Base-by-base conservation (phyloP, 1,284 basidiomycete species). In the Microbotryomycetes sp. region DNA sequence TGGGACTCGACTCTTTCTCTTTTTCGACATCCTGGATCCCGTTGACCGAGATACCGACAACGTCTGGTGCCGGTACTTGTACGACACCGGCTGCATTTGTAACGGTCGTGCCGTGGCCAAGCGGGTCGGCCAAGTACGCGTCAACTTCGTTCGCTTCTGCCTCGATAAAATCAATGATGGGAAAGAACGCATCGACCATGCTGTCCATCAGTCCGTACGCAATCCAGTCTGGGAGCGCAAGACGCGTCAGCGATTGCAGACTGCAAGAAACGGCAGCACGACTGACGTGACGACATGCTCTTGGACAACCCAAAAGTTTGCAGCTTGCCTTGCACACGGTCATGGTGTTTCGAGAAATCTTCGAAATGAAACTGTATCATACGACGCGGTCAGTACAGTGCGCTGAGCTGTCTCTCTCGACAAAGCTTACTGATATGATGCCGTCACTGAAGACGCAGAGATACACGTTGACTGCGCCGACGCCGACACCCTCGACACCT, bases 111-210 rank as follows among this genome's bases (percentile, higher is more conserved):
- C 46, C 31, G 11, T 51, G 35, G 46, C 24, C 63, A 67, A 63
- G 81, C 82, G 73, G 71, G 48, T 75, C 73, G 26, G 71, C 69
- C 13, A 91, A 83, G 41, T 89, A 75, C 16, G 81, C 79, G 68
- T 94, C 90, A 54, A 96, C 84, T 27, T 84, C 83, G 59, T 84
- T 80, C 0, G 91, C 85, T 72, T 96, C 91, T 53, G 81, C 81
- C 72, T 91, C 91, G 49, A 97, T 86, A 60, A 86, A 86, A 57
- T 86, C 82, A 52, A 94, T 79, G 59, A 91, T 80, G 2, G 93
- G 92, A 75, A 92, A 91, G 77, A 96, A 96, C 1, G 90, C 85
- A 73, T 97, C 93, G 30, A 97, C 91, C 54, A 97, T 85, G 1
- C 91, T 94, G 73, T 97, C 93, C 72, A 97, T 80, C 56, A 97